phyloP scores from a whole-genome alignment of 352 stramenopile species.

The Achlya hypogyna region DNA sequence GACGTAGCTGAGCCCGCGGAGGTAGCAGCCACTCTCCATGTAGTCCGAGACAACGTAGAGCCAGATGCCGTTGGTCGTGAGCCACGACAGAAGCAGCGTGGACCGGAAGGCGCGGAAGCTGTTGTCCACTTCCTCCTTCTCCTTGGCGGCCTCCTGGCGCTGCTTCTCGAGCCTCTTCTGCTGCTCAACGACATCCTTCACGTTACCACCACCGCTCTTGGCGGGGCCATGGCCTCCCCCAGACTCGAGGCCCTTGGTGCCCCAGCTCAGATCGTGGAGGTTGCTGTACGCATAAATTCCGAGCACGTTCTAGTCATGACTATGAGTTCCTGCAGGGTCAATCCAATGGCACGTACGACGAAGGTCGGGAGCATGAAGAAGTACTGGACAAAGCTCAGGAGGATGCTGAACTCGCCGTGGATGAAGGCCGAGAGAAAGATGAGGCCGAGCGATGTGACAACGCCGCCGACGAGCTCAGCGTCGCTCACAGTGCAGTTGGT shows the following conservation, averaged over 20 bases:
- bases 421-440: slow-evolving; percentile 31
- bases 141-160: slow-evolving; percentile 25
- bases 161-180: slow-evolving; percentile 36
- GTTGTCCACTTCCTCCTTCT: slow-evolving; percentile 47
- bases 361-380: slow-evolving; percentile 41
- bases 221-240: slow-evolving; percentile 21
- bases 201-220: slow-evolving; percentile 24
- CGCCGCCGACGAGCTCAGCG: slow-evolving; percentile 11
- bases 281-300: slow-evolving; percentile 37
- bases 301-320: slow-evolving; percentile 25
- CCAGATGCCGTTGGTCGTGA: slow-evolving; percentile 39
- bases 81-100: slow-evolving; percentile 39
- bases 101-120: slow-evolving; percentile 40
- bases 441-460: slow-evolving; percentile 19
- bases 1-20: slow-evolving; percentile 36
- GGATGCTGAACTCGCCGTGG: slow-evolving; percentile 33
- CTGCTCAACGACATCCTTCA: slow-evolving; percentile 43
- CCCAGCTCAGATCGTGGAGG: slow-evolving; percentile 31
- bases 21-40: slow-evolving; percentile 39
- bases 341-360: slow-evolving; percentile 18
- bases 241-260: slow-evolving; percentile 30
- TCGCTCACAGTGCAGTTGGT: slow-evolving; percentile 8
- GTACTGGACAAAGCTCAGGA: slow-evolving; percentile 31
- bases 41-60: slow-evolving; percentile 36
- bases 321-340: background rate